Base-by-base conservation (phyloP, 2,329 filamentous ascomycete species). In the Diaporthe humulicola region DNA sequence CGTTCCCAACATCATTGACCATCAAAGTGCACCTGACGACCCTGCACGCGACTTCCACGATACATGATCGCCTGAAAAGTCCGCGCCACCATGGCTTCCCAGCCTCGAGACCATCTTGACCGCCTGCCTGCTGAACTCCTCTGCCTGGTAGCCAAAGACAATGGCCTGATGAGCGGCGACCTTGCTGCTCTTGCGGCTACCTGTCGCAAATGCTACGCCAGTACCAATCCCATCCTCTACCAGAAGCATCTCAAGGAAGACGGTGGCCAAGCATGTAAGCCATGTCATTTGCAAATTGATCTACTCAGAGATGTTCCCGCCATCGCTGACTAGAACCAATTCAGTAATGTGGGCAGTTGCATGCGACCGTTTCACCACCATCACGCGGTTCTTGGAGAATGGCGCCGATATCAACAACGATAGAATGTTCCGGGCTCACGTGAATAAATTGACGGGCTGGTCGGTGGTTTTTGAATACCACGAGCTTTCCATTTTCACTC, bases 241-340 rank as follows among this genome's bases (percentile, higher is more conserved):
- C 8, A 54, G 33, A 69, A 40, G 17, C 45, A 69, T n/a, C 2
- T 69, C 14, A 38, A 54, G 3, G 45, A 67, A 17, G n/a, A 15
- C 4, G 7, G 4, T 1, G 15, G 64, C 15, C 4, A 6, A 4
- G 64, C 64, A 12, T 4, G 64, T 69, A 54, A 54, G 48, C 3
- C 0, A 28, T 10, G 38, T 2, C n/a, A 2, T 8, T 1, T 15
- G 22, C 5, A 12, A 33, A 6, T 5, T 2, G 1, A n/a, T n/a
- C 9, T 17, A 30, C 7, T 9, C 1, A 7, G 1, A 30, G 1
- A 14, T 45, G 9, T 0, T 2, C 10, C 0, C 6, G 1, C 9
- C 22, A 12, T 50, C 0, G 22, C 45, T 67, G 45, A 67, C 30
- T 10, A 0, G 0, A 7, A 10, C 7, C 0, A 38, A 17, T 22